Percentiles rank a stretch among this genome's conserved stretches.
These are phyloP conservation scores for Salix udensis DNA, from an alignment of 345 rosid species.

Conservation along the genomic window DNA sequence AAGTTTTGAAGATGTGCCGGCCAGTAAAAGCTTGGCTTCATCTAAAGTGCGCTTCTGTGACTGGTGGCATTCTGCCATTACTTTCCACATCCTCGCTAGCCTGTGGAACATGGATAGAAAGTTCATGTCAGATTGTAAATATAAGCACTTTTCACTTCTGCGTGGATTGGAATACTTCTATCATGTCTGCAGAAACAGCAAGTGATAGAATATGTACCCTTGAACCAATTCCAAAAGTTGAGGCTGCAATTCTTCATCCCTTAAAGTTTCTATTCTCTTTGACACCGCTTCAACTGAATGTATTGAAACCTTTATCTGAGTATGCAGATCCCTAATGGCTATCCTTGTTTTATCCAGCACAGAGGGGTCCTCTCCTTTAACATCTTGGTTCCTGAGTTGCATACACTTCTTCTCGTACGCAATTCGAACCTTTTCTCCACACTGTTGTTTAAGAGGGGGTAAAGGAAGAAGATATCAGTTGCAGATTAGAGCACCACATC, in stretches of 20 bases:
- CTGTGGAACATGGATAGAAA: slow-evolving; percentile 32
- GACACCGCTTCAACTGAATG: slow-evolving; percentile 88
- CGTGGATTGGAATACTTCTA: not conserved
- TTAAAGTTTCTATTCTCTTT: slow-evolving; percentile 69
- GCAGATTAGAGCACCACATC: no score
- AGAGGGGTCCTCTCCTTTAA: slow-evolving; percentile 63
- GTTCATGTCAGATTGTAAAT: not conserved
- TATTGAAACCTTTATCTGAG: slow-evolving; percentile 74
- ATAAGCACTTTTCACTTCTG: not conserved
- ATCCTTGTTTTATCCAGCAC: slow-evolving; percentile 69
- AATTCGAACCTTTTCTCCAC: slow-evolving; percentile 68
- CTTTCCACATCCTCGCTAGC: slow-evolving; percentile 84
- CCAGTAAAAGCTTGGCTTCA: slow-evolving; percentile 81
- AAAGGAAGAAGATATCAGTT: no score
- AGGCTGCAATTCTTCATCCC: slow-evolving; percentile 94
- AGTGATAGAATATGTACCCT: slow-evolving; percentile 49
- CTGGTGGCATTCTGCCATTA: slow-evolving; percentile 87
- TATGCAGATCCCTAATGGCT: slow-evolving; percentile 66
- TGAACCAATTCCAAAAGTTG: slow-evolving; percentile 78
- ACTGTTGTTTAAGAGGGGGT: slow-evolving; percentile 40
- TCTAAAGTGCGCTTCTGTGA: slow-evolving; percentile 73
- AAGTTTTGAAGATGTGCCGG: slow-evolving; percentile 63
- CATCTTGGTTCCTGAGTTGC: slow-evolving; percentile 72
- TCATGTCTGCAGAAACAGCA: not conserved
- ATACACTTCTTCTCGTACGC: slow-evolving; percentile 73